Base-by-base conservation (phyloP, 176 grass and related monocot genomes). In the Chloris gayana region DNA sequence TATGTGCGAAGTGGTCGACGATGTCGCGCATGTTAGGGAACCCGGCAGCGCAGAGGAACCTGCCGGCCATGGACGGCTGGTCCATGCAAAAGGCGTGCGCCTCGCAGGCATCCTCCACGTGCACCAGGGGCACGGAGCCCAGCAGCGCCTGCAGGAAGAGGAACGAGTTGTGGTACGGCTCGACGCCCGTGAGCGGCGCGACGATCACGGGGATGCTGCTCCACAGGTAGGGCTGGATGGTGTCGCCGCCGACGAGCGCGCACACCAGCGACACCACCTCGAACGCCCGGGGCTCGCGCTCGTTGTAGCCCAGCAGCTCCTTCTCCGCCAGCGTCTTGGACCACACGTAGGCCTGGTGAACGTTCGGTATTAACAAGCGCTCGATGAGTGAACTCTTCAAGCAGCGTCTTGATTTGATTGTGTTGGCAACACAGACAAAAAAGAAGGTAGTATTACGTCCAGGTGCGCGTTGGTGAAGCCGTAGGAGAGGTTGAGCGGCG, bases 31-130 rank as follows among this genome's bases (percentile, higher is more conserved):
- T 77, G 51, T 13, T 49, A n/a, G 90, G 87, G 80, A 70, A 88
- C 1, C 74, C 85, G 22, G 27, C 74, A 45, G 75, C 82, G 14
- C 89, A 90, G 41, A 95, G 71, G 77, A 92, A 95, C 3, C 93
- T 84, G 34, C 93, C 93, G 4, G 82, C 79, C 74, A 95, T 88
- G 74, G 79, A 60, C 19, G 70, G 17, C 35, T 31, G 78, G 0
- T 95, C 87, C 80, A 92, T 90, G 79, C 88, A 89, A 71, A 97
- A 97, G 11, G 76, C 18, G 69, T 93, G 90, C 1, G 93, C 93
- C 60, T 93, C 85, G 51, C 88, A 91, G 60, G 67, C 58, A 70
- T 97, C 93, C 0, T 93, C 93, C 13, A 97, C n/a, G 78, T 93
- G 88, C 62, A 54, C 82, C 53, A 93, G n/a, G 5, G 90, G 90